Conservation (phyloP, 257 asterid genomes). For the Nicotiana otophora region DNA sequence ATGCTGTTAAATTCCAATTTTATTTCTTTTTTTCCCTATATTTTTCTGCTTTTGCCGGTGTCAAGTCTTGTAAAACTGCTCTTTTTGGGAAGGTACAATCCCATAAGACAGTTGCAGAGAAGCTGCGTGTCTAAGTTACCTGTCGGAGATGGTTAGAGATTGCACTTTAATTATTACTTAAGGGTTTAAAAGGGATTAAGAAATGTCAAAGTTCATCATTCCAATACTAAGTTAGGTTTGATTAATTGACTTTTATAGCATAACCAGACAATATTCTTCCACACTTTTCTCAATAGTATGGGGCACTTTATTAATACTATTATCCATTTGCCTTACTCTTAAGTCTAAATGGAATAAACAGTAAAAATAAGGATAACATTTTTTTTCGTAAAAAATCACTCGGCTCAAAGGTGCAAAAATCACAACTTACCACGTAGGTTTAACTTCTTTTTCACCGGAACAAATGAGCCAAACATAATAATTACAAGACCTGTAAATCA, state of each 20-base stretch:
- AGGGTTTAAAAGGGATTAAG: not conserved
- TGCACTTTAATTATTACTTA: not conserved
- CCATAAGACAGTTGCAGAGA: constrained; percentile 9
- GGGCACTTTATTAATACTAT: not conserved
- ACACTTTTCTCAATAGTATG: not conserved
- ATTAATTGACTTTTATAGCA: not conserved
- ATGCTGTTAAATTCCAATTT: no score
- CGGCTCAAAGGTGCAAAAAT: no score
- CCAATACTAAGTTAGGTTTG: not conserved
- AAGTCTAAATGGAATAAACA: no score
- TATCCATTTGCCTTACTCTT: not conserved
- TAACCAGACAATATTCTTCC: not conserved
- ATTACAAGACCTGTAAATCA: no score
- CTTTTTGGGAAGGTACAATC: constrained; percentile 18
- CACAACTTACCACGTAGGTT: no score
- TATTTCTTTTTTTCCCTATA: not conserved
- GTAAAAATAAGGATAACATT: no score
- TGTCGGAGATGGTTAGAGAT: not conserved
- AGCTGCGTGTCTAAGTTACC: not conserved
- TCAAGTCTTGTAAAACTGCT: constrained; percentile 4
- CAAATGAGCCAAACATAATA: no score
- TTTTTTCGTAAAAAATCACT: no score
- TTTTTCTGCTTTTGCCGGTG: not conserved
- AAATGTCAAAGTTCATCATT: not conserved
- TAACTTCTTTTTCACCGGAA: no score